Percentiles rank a stretch among this genome's conserved stretches.
Evolutionary conservation across 2,329 filamentous ascomycete species (phyloP).

Genomic region (Didymella segeticola): DNA sequence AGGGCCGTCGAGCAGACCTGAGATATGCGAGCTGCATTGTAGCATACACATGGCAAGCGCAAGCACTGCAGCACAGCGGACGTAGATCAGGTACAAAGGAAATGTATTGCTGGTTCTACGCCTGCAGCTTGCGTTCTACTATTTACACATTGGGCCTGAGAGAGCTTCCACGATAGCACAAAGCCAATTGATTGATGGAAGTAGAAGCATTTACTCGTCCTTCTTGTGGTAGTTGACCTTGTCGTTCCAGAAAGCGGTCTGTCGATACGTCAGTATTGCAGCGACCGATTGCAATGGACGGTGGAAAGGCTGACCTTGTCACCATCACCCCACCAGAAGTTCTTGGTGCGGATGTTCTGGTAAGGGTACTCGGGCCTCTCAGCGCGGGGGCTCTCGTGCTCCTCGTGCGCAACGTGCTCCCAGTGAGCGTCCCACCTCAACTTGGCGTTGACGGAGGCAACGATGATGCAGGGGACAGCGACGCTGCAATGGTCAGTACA

Average conservation of each 20-base stretch:
- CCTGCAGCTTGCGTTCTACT: conserved; percentile 31
- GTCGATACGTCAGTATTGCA: not conserved
- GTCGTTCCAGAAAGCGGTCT: conserved; percentile 80
- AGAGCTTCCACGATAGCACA: conserved; percentile 10
- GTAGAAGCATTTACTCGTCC: conserved; percentile 61
- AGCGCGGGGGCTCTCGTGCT: conserved; percentile 71
- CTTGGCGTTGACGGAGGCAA: conserved; percentile 82
- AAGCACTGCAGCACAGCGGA: conserved; percentile 1
- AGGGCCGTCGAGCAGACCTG: conserved; percentile 17
- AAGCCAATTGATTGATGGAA: conserved; percentile 11
- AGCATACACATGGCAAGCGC: not conserved
- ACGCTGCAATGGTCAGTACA: conserved; percentile 61
- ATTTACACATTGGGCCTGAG: conserved; percentile 33
- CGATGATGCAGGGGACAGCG: conserved; percentile 74
- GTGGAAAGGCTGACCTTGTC: conserved; percentile 73
- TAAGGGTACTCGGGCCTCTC: conserved; percentile 94
- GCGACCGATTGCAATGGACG: not conserved
- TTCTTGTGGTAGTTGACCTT: conserved; percentile 97
- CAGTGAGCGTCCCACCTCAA: conserved; percentile 94
- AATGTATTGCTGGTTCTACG: conserved; percentile 40
- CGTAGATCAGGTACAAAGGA: conserved; percentile 34
- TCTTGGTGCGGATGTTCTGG: conserved; percentile 97
- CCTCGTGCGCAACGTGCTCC: conserved; percentile 87
- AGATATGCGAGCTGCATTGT: not conserved
- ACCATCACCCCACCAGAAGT: conserved; percentile 92